Base-by-base conservation (phyloP, 306 rosid genomes). In the Arachis stenosperma region DNA sequence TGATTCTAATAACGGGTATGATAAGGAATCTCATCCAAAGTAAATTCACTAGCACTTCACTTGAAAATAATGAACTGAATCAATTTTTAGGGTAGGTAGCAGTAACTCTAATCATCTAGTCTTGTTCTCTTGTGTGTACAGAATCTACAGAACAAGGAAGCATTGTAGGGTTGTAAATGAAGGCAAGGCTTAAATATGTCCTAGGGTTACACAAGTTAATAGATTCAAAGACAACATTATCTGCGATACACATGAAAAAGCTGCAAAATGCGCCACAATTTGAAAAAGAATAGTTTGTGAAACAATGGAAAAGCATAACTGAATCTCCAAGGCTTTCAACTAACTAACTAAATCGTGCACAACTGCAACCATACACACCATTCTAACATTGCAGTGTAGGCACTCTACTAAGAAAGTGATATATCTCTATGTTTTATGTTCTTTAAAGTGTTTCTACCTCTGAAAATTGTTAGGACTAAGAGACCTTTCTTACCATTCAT, bases 1-100 rank as follows among this genome's bases (percentile, higher is more conserved):
- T 47, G 63, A 56, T 63, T 47, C 64, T 37, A 65, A 47, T 74
- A 62, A 47, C 39, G 69, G 54, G 69, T 4, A 13, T 64, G 10
- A 63, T 57, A 30, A 7, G 63, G 50, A 63, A 29, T 65, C 74
- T 57, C 39, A 40, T 48, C 37, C 61, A 36, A 55, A 15, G 72
- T 7, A 67, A 66, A 53, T 53, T 53, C 46, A 46, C 57, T 37
- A 61, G 10, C 40, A 60, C 9, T 67, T 79, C 43, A 43, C 46
- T 42, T 42, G 52, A 37, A 43, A 42, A 54, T 51, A 17, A 15
- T 50, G 29, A 47, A 65, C 71, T 48, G 29, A 3, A 13, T 33
- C 72, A 75, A 46, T n/a, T 74, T 42, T 11, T 30, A 43, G 47
- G 29, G 36, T 65, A 22, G 65, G 9, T 17, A 9, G 29, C 37